Evolutionary conservation across 116 monocot species (phyloP).

Genomic region (Dioscorea cayenensis): DNA sequence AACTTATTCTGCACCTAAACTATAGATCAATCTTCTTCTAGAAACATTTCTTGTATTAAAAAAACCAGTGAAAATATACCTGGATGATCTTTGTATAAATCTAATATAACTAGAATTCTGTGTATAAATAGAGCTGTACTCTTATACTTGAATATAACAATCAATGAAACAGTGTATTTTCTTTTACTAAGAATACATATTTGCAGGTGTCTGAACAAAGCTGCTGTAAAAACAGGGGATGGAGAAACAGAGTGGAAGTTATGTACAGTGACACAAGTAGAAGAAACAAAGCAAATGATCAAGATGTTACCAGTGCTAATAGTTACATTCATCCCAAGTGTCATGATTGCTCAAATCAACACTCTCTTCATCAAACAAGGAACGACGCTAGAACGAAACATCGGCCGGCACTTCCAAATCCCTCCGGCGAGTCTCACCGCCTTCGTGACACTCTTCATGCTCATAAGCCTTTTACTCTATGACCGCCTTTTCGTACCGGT

Average conservation of each 20-base stretch:
- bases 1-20: too few species aligned
- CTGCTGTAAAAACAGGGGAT: constrained; percentile 15
- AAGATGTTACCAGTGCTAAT: constrained; percentile 18
- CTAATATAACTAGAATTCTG: too few species aligned
- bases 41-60: too few species aligned
- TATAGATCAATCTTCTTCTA: too few species aligned
- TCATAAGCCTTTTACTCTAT: constrained; percentile 17
- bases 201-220: constrained; percentile 22
- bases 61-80: too few species aligned
- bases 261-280: constrained; percentile 25
- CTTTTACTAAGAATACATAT: neutral
- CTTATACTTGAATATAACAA: neutral
- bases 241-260: constrained; percentile 12
- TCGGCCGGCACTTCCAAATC: constrained; percentile 18
- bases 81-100: too few species aligned
- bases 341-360: constrained; percentile 15
- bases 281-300: constrained; percentile 31
- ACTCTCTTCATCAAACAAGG: constrained; percentile 38
- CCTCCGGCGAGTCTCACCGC: constrained; percentile 20
- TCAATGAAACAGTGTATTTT: too few species aligned
- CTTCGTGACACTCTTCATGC: constrained; percentile 29
- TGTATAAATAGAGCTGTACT: neutral
- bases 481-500: constrained; percentile 20
- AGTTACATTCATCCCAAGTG: constrained; percentile 14
- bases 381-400: constrained; percentile 18